phyloP scores from a whole-genome alignment of 352 stramenopile genomes.

The Phytophthora melonis region DNA sequence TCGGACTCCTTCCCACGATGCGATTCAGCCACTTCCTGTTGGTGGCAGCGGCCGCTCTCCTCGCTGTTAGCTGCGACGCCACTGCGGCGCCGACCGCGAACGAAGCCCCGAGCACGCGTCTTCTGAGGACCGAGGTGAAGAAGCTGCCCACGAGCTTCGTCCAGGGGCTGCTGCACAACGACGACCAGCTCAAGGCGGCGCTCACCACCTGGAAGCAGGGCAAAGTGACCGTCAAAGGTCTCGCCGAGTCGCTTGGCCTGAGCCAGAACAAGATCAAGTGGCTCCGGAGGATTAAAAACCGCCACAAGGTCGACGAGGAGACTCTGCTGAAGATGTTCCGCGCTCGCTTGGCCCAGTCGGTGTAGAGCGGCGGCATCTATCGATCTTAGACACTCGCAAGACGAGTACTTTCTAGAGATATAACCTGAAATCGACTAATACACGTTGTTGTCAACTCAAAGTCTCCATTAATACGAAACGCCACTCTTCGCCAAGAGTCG shows the following conservation, averaged over 20 bases:
- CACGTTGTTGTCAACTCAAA: not conserved
- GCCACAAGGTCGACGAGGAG: slow-evolving; percentile 4
- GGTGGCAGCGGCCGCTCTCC: not conserved
- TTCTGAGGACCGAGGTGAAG: slow-evolving; percentile 1
- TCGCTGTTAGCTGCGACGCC: slow-evolving; percentile 9
- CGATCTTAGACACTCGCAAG: not conserved
- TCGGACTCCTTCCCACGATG: not conserved
- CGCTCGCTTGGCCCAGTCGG: not conserved
- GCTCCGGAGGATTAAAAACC: not conserved
- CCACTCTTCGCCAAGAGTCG: slow-evolving; percentile 6
- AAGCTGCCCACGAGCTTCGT: not conserved
- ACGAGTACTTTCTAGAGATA: slow-evolving; percentile 4
- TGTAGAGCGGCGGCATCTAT: not conserved
- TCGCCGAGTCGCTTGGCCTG: slow-evolving; percentile 21
- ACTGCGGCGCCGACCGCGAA: not conserved
- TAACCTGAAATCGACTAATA: not conserved
- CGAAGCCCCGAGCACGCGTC: not conserved
- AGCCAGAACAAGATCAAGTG: slow-evolving; percentile 2
- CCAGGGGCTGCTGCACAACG: not conserved
- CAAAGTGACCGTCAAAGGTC: not conserved
- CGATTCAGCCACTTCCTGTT: slow-evolving; percentile 12
- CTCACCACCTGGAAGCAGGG: slow-evolving; percentile 2
- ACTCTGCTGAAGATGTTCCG: slow-evolving; percentile 10
- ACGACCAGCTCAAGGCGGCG: not conserved
- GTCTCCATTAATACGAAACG: not conserved